Evolutionary conservation across 1,139 yeast species (phyloP).

Genomic region (Geotrichum macrosporum): DNA sequence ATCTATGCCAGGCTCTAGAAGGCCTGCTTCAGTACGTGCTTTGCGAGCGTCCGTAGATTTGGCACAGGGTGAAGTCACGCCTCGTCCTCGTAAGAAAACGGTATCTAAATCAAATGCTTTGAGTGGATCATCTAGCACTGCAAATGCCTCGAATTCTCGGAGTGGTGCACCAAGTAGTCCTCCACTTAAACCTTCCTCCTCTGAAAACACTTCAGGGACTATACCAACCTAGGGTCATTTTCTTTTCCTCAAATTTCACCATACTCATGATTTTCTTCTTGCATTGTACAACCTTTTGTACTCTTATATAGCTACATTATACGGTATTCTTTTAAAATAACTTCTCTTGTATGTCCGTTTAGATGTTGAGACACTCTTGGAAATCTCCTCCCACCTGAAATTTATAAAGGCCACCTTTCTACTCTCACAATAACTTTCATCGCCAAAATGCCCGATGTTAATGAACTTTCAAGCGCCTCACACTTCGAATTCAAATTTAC

Average conservation of each 20-base stretch:
- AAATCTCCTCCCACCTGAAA: too few species aligned
- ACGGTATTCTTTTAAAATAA: background rate
- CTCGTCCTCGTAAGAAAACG: slow-evolving; percentile 11
- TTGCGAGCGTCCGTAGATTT: slow-evolving; percentile 14
- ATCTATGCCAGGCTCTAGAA: background rate
- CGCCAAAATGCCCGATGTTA: slow-evolving; percentile 4
- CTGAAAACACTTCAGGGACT: too few species aligned
- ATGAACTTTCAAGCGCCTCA: background rate
- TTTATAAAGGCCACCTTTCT: slow-evolving; percentile 13
- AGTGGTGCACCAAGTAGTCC: too few species aligned
- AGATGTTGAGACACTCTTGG: too few species aligned
- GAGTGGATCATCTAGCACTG: background rate
- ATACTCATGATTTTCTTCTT: background rate
- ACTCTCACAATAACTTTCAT: background rate
- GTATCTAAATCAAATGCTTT: slow-evolving; percentile 8
- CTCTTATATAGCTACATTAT: too few species aligned
- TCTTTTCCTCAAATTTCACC: too few species aligned
- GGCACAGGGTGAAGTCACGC: slow-evolving; percentile 10
- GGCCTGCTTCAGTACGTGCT: slow-evolving; percentile 5
- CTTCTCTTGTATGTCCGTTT: background rate
- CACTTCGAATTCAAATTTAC: slow-evolving; percentile 2
- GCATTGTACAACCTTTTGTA: background rate
- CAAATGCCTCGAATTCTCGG: background rate
- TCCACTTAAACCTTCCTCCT: too few species aligned
- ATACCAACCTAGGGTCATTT: too few species aligned